Base-by-base conservation (phyloP, 1,139 yeast species). In the Taphrina populina region DNA sequence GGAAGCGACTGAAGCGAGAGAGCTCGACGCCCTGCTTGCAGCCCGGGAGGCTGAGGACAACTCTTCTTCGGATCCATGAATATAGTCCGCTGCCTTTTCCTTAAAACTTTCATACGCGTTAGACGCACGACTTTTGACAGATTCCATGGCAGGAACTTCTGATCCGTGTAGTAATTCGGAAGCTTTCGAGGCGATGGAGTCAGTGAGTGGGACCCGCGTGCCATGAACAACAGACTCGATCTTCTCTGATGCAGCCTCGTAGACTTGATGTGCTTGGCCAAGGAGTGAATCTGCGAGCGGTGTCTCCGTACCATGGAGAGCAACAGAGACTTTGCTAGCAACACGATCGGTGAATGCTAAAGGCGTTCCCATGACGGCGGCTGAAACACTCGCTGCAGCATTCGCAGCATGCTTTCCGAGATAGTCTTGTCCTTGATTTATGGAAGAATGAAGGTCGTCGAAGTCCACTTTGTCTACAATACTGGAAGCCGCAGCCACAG, bases 21-120 rank as follows among this genome's bases (percentile, higher is more conserved):
- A 51, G 35, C 49, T 53, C 23, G 46, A 51, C 11, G 45, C 46
- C 29, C 54, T 53, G 10, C 34, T 23, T n/a, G 52, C 44, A 36
- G 52, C 49, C 33, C 32, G 49, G 23, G 54, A 53, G 5, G 47
- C 47, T 8, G 17, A 6, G 3, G 36, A 30, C 17, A 43, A 30
- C n/a, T 43, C 37, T 39, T 37, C 54, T 21, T 49, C 33, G 24
- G 32, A 24, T 13, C 54, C 46, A 17, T 34, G 44, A 10, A 49
- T 39, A 24, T 39, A 26, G 3, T 46, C 44, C 6, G 19, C 43
- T 8, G 41, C 43, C 19, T 27, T 36, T 21, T 46, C 52, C 24
- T 46, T 46, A 20, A 36, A 6, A 8, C 36, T 36, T 10, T 35
- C 44, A 19, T 27, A 46, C 17, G 32, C 29, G 29, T 49, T 36